Evolutionary conservation across 257 asterid genomes (phyloP), one percentile per base, ranked within the genome.

Genomic region (Jasminum sambac): DNA sequence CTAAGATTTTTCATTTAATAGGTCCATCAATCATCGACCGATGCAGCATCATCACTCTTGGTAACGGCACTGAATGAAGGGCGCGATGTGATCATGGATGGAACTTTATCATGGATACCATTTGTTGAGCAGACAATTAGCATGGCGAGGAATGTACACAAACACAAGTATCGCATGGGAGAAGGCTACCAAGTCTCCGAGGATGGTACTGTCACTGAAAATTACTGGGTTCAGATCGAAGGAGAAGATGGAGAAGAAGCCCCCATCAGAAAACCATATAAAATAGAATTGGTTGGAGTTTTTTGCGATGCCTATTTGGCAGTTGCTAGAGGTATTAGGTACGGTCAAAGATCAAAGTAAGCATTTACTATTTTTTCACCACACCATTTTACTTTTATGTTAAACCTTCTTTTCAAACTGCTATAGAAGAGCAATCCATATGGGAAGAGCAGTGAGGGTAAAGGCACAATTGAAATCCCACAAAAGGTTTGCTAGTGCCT

Each of bases 61-160:
- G 98, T 94, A 10, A 91, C 97, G 0, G 97, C 98, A 0, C 78
- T 94, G 3, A 94, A 94, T 30, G 97, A 94, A 73, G 98, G 98
- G 25, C 97, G 96, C 0, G 98, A 94, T 14, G 98, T 94, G 79
- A 90, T 94, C 78, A 94, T 94, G 98, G 98, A 94, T 17, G 99
- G 99, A 42, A 94, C 99, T 6, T 79, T 94, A 1, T 89, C 99
- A 8, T 94, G 99, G 99, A 91, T 69, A 69, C 99, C 99, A 16
- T 94, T 94, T 30, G 99, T 94, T 3, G 90, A 94, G 84, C 95
- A 94, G 78, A 91, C 96, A 4, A 84, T 94, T 25, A 78, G 80
- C 40, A 94, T 94, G 99, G 96, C 91, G 2, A 78, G 98, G 72
- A 87, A 89, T 0, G 97, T 94, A 7, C 96, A 94, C 78, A 76